A percentile compares a stretch with the other conserved stretches of the same genome.
Conservation (phyloP, 2,329 filamentous ascomycete genomes). For the Ceratocystis cacaofunesta region DNA sequence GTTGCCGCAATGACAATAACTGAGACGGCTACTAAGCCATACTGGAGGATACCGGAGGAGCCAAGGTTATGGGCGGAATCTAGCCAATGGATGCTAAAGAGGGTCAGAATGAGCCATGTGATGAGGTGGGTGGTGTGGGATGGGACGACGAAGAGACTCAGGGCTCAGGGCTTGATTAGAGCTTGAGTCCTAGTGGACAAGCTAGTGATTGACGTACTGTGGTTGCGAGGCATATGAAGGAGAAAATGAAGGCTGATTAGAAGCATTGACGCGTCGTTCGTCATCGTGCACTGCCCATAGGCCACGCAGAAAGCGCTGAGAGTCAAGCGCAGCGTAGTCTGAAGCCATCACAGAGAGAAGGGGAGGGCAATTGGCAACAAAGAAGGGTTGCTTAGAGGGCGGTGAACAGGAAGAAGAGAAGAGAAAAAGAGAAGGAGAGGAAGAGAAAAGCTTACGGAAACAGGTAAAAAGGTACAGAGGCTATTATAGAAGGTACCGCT, state of each 20-base stretch:
- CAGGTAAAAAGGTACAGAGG: too few relatives aligned
- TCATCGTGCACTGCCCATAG: constrained; percentile 7
- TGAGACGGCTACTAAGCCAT: constrained; percentile 8
- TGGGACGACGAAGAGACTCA: neutral
- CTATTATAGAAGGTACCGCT: too few relatives aligned
- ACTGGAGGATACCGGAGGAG: constrained; percentile 10
- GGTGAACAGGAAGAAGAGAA: neutral
- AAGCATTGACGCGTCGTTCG: constrained; percentile 4
- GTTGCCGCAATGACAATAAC: neutral
- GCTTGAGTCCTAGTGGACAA: neutral
- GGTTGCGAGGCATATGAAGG: neutral
- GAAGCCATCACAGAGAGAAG: neutral
- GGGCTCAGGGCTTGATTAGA: neutral
- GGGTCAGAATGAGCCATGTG: neutral
- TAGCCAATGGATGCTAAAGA: constrained; percentile 13
- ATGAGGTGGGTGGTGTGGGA: neutral
- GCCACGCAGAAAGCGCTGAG: constrained; percentile 11
- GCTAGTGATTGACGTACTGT: neutral
- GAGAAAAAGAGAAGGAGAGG: constrained; percentile 1
- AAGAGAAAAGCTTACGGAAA: neutral
- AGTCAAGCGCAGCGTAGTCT: constrained; percentile 3
- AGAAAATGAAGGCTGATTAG: neutral
- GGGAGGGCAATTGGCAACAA: neutral
- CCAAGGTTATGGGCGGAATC: neutral
- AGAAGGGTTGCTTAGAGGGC: neutral